Conservation (phyloP, 208 protist species). For the Trypanosoma theileri region DNA sequence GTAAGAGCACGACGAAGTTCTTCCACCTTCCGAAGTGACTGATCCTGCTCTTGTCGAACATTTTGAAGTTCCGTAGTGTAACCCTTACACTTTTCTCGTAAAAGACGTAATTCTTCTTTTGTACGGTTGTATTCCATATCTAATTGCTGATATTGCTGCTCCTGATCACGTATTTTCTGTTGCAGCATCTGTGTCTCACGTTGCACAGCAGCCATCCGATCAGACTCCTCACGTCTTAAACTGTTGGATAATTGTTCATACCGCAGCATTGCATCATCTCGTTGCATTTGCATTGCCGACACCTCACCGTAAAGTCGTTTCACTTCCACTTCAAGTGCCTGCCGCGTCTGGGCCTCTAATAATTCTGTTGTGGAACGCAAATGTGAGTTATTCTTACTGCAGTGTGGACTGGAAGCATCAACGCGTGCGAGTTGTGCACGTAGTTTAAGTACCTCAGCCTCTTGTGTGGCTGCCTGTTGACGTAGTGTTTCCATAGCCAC, state of each 20-base stretch:
- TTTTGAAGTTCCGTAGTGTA: conserved; percentile 18
- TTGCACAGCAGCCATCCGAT: conserved; percentile 24
- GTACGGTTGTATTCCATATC: conserved; percentile 9
- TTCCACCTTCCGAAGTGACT: conserved; percentile 23
- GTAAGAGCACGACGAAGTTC: conserved; percentile 30
- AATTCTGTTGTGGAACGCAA: conserved; percentile 55
- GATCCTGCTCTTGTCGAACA: conserved; percentile 24
- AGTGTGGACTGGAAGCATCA: conserved; percentile 28
- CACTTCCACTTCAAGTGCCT: conserved; percentile 74
- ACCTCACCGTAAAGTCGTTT: conserved; percentile 73
- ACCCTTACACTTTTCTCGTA: conserved; percentile 22
- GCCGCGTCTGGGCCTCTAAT: conserved; percentile 62
- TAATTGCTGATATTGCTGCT: conserved; percentile 19
- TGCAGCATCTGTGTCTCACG: conserved; percentile 12
- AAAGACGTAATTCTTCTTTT: conserved; percentile 25
- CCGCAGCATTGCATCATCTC: conserved; percentile 68
- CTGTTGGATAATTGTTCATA: conserved; percentile 64
- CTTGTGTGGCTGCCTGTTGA: conserved; percentile 50
- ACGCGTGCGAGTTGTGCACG: conserved; percentile 68
- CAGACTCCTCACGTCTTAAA: conserved; percentile 45
- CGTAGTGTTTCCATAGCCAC: conserved; percentile 62
- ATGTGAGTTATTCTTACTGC: conserved; percentile 12
- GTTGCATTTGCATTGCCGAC: conserved; percentile 54
- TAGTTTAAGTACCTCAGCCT: conserved; percentile 66
- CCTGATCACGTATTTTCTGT: conserved; percentile 19